Percentiles rank a stretch among this genome's conserved stretches.
phyloP scores from a whole-genome alignment of 1,284 basidiomycete species.

The Psilocybe mexicana region DNA sequence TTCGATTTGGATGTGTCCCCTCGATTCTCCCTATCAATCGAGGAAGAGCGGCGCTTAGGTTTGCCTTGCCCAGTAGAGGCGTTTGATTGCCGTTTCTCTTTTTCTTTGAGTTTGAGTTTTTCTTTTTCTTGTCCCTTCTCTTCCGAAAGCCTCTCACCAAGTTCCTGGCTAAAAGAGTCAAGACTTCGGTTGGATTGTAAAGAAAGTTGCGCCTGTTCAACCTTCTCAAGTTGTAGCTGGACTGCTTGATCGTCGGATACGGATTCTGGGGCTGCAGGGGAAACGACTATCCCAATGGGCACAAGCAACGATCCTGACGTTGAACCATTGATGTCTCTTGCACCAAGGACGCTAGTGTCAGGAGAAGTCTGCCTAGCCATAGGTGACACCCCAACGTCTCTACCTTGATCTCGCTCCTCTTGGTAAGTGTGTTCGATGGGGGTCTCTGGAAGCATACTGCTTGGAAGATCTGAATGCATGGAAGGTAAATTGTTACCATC shows the following conservation, averaged over 20 bases:
- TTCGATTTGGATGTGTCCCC: slow-evolving; percentile 54
- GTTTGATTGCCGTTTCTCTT: slow-evolving; percentile 18
- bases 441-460: not conserved
- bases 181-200: slow-evolving; percentile 1
- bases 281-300: slow-evolving; percentile 19
- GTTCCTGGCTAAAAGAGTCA: not conserved
- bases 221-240: slow-evolving; percentile 12
- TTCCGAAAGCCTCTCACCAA: not conserved
- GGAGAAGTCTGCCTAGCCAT: not conserved
- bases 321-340: not conserved
- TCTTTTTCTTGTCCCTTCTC: not conserved
- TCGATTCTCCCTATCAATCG: slow-evolving; percentile 33
- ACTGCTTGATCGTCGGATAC: slow-evolving; percentile 4
- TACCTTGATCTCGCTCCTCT: not conserved
- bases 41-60: slow-evolving; percentile 31
- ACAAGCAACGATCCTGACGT: slow-evolving; percentile 7
- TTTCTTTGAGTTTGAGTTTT: slow-evolving; percentile 14
- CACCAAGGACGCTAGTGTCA: not conserved
- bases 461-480: not conserved
- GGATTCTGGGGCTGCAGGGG: slow-evolving; percentile 14
- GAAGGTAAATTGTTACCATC: slow-evolving; percentile 4
- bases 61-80: slow-evolving; percentile 8
- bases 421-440: not conserved
- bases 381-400: not conserved
- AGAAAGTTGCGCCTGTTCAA: slow-evolving; percentile 4